phyloP scores from a whole-genome alignment of 2,329 filamentous ascomycete species.

The Pseudogymnoascus sp. region DNA sequence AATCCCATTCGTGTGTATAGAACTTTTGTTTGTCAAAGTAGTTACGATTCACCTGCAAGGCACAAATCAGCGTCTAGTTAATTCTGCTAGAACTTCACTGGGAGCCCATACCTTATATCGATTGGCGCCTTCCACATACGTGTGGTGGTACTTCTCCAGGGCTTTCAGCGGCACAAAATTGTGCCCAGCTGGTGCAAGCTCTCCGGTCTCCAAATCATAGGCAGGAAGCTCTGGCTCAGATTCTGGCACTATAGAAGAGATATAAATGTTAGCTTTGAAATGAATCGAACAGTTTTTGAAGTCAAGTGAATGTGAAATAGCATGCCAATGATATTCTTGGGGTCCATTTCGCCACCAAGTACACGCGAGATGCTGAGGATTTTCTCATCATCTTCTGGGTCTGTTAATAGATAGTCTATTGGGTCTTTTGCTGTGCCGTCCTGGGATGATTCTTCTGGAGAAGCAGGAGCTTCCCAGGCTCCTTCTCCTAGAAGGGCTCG shows the following conservation, averaged over 20 bases:
- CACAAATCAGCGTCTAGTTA: conserved; percentile 15
- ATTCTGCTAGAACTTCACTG: neutral
- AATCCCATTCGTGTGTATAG: conserved; percentile 61
- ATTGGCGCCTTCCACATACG: conserved; percentile 51
- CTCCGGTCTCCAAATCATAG: conserved; percentile 22
- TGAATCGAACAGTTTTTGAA: neutral
- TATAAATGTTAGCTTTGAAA: conserved; percentile 7
- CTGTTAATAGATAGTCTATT: conserved; percentile 19
- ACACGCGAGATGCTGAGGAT: conserved; percentile 7
- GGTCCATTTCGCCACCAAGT: neutral
- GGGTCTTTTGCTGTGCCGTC: conserved; percentile 9
- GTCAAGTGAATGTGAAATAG: neutral
- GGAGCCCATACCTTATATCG: conserved; percentile 38
- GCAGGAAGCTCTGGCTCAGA: conserved; percentile 17
- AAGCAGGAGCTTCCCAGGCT: neutral
- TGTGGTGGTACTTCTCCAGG: conserved; percentile 52
- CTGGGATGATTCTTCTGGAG: neutral
- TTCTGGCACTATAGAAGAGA: neutral
- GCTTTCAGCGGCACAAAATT: conserved; percentile 47
- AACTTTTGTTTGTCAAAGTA: conserved; percentile 55
- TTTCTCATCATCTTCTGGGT: conserved; percentile 20
- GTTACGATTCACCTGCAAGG: conserved; percentile 20
- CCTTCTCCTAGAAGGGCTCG: conserved; percentile 17
- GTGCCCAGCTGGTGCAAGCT: conserved; percentile 26
- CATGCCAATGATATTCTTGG: neutral